Evolutionary conservation across 2,329 filamentous ascomycete genomes (phyloP).

Genomic region (Seiridium unicorne): DNA sequence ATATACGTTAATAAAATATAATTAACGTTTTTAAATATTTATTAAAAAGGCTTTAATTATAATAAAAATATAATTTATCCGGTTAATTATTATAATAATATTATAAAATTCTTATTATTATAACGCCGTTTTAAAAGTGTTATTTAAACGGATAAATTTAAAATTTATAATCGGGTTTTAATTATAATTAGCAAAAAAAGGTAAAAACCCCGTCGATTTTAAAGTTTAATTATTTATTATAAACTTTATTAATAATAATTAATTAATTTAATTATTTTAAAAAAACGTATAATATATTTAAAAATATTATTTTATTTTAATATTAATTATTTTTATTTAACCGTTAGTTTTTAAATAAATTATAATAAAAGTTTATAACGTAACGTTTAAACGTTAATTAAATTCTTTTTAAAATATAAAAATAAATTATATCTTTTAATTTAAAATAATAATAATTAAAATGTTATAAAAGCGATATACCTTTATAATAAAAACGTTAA

Average conservation of each 20-base stretch:
- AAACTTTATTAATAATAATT: background rate
- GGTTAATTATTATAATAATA: background rate
- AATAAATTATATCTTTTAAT: background rate
- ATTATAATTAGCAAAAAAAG: background rate
- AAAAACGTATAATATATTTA: background rate
- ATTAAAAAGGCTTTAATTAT: background rate
- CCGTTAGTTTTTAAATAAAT: background rate
- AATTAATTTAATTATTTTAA: background rate
- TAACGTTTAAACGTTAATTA: background rate
- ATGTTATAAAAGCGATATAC: background rate
- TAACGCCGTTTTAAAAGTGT: background rate
- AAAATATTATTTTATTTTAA: background rate
- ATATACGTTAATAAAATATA: background rate
- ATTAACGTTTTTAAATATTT: background rate
- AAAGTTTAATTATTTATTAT: background rate
- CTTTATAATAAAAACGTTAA: background rate
- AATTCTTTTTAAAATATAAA: background rate
- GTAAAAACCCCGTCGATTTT: background rate
- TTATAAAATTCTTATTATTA: background rate
- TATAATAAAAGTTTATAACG: background rate
- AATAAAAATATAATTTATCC: background rate
- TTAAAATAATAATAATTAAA: background rate
- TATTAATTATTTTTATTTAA: background rate
- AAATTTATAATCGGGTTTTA: background rate
- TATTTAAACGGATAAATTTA: background rate